phyloP scores from a whole-genome alignment of 495 filamentous ascomycete species.

The Podospora australis region DNA sequence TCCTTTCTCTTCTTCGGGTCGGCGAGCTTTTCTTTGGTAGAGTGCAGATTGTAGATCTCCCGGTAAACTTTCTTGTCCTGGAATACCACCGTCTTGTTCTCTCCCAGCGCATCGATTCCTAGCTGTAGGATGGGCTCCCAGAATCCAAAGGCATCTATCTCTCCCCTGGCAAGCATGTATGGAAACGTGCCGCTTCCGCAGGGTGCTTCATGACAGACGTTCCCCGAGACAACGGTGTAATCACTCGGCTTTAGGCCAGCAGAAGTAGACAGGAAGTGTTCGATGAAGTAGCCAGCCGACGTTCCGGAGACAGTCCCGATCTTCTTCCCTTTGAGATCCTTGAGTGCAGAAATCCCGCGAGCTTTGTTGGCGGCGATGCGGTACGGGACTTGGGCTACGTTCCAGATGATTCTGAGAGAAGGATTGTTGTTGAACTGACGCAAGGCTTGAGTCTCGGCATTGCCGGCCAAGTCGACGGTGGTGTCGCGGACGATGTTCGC shows the following conservation, averaged over 20 bases:
- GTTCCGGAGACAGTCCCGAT: constrained; percentile 36
- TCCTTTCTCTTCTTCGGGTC: constrained; percentile 27
- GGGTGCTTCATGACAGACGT: constrained; percentile 31
- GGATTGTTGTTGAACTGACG: constrained; percentile 30
- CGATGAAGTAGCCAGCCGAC: constrained; percentile 35
- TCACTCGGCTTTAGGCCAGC: constrained; percentile 26
- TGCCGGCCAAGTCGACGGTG: constrained; percentile 32
- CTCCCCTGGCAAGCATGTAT: constrained; percentile 23
- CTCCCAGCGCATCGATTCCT: constrained; percentile 26
- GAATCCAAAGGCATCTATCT: constrained; percentile 38
- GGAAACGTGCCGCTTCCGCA: constrained; percentile 34
- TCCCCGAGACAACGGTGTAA: constrained; percentile 31
- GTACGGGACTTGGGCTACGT: constrained; percentile 36
- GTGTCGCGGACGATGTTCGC: constrained; percentile 14
- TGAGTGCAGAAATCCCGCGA: constrained; percentile 23
- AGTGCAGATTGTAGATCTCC: constrained; percentile 38
- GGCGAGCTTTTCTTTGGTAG: constrained; percentile 32
- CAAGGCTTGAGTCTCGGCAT: constrained; percentile 43
- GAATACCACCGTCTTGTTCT: constrained; percentile 27
- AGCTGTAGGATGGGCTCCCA: constrained; percentile 42
- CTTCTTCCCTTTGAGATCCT: constrained; percentile 38
- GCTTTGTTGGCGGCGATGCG: constrained; percentile 38
- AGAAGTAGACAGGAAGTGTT: constrained; percentile 24
- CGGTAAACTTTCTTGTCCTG: constrained; percentile 35
- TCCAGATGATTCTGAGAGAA: constrained; percentile 38